These are phyloP conservation scores for Besnoitia besnoiti DNA, from an alignment of 169 alveolate species.

Conservation along the genomic window DNA sequence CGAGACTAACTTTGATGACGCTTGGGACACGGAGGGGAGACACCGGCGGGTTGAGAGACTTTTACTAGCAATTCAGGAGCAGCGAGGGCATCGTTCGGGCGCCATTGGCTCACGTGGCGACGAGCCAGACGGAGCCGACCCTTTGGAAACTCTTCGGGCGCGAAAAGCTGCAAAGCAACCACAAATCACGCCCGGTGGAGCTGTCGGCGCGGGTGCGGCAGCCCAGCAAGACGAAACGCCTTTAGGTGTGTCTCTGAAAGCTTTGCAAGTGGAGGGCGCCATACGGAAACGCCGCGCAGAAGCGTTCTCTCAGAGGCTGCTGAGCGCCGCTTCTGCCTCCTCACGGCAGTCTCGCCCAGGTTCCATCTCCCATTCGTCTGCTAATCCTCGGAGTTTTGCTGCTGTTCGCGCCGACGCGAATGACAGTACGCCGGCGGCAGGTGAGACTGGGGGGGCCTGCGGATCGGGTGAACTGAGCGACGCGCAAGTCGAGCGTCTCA, in stretches of 20 bases:
- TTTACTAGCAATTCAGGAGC: neutral
- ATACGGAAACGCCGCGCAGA: neutral
- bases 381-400: neutral
- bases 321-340: neutral
- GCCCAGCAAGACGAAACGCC: neutral
- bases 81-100: neutral
- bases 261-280: neutral
- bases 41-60: neutral
- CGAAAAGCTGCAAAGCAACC: neutral
- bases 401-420: no score
- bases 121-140: neutral
- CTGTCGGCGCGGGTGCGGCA: neutral
- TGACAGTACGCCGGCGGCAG: no score
- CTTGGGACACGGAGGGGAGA: neutral
- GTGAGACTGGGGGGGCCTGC: no score
- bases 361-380: neutral
- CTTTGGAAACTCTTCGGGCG: neutral
- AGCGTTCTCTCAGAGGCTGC: neutral
- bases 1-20: neutral
- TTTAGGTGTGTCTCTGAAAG: neutral
- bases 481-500: no score
- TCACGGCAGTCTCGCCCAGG: neutral
- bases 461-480: no score
- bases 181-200: neutral
- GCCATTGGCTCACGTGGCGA: neutral